These are phyloP conservation scores for Sarocladiaceae sp. DNA, from an alignment of 2,329 filamentous ascomycete genomes.

Conservation along the genomic window DNA sequence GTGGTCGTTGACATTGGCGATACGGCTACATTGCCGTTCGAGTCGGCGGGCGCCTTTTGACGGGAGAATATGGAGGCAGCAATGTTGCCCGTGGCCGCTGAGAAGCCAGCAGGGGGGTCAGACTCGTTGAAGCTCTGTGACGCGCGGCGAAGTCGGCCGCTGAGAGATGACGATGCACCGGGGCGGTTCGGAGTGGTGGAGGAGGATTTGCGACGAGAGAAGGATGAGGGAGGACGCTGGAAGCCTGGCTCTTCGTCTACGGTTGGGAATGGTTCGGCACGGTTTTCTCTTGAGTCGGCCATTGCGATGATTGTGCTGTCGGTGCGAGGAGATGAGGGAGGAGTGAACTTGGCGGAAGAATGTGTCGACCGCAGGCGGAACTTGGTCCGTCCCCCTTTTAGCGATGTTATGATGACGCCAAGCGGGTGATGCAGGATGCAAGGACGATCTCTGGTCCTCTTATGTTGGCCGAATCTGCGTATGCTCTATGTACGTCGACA, in stretches of 20 bases:
- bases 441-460: too few relatives aligned
- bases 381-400: background rate
- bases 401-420: background rate
- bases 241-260: constrained; percentile 13
- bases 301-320: background rate
- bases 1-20: constrained; percentile 14
- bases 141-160: constrained; percentile 24
- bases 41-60: constrained; percentile 8
- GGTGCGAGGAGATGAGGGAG: background rate
- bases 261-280: constrained; percentile 21
- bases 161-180: constrained; percentile 25
- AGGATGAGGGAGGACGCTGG: constrained; percentile 9
- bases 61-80: constrained; percentile 31
- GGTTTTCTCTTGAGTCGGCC: constrained; percentile 9
- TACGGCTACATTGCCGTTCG: constrained; percentile 6
- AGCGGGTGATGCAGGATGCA: too few relatives aligned
- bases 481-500: too few relatives aligned
- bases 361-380: background rate
- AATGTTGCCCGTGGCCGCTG: constrained; percentile 39
- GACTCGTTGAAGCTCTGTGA: constrained; percentile 38
- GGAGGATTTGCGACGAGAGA: constrained; percentile 2
- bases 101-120: constrained; percentile 39
- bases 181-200: constrained; percentile 12
- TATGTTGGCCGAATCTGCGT: too few relatives aligned
- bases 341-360: background rate